Conservation (phyloP, 1,284 basidiomycete species). For the Butyriboletus appendiculatus region DNA sequence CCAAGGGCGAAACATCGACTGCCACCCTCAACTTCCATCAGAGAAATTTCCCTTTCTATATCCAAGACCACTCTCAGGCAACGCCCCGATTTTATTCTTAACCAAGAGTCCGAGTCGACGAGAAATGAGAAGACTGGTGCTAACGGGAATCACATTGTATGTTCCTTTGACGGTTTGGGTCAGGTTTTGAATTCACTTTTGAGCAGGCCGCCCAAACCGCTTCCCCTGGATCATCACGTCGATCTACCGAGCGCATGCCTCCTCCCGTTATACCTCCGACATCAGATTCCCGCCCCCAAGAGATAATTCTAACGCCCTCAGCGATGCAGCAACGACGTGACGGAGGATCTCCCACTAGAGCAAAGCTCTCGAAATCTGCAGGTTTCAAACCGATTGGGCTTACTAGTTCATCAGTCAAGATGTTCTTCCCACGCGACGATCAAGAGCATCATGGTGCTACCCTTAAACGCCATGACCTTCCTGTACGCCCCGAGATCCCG, state of each 20-base stretch:
- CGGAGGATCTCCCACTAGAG: constrained; percentile 24
- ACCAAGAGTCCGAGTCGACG: constrained; percentile 26
- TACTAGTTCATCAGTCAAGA: constrained; percentile 60
- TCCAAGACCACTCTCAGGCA: constrained; percentile 34
- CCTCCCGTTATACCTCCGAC: constrained; percentile 27
- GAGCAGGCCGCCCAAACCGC: constrained; percentile 19
- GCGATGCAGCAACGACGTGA: constrained; percentile 19
- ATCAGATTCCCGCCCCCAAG: constrained; percentile 18
- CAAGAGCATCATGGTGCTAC: constrained; percentile 31
- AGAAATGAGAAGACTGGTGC: constrained; percentile 29
- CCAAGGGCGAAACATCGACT: constrained; percentile 63
- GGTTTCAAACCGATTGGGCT: constrained; percentile 67
- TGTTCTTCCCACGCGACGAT: constrained; percentile 72
- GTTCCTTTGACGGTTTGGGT: constrained; percentile 10
- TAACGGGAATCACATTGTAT: constrained; percentile 40
- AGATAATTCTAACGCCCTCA: constrained; percentile 12
- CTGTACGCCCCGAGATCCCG: constrained; percentile 27
- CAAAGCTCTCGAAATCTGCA: constrained; percentile 38
- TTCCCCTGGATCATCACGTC: constrained; percentile 24
- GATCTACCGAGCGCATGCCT: constrained; percentile 34
- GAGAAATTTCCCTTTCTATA: constrained; percentile 40
- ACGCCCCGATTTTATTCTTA: constrained; percentile 18
- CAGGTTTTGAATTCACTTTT: constrained; percentile 12
- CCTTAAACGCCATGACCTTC: constrained; percentile 11
- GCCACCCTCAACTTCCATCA: constrained; percentile 49